Evolutionary conservation across 179 eudicot genomes (phyloP), one percentile per base, ranked within the genome.

Genomic region (Beta corolliflora): DNA sequence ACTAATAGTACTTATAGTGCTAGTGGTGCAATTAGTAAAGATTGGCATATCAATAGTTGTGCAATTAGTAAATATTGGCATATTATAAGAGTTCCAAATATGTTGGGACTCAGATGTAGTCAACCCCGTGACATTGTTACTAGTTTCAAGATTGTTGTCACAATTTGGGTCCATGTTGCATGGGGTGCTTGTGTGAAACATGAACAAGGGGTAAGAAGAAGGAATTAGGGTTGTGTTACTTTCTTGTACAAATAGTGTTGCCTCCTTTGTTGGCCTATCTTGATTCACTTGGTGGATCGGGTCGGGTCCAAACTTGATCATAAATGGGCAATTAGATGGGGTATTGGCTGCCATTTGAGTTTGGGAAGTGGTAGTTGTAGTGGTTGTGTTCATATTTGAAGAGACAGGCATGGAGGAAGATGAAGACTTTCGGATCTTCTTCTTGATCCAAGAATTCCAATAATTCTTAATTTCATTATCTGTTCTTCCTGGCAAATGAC

Each of bases 381-480:
- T 16, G 79, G 25, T 84, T 31, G 70, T 36, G 60, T 65, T n/a
- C 12, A 25, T 59, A 29, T 18, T 76, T 25, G 25, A 25, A 25
- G 25, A 25, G 25, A 25, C 25, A 29, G 16, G 72, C 15, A 48
- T 7, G 23, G 84, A 64, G 60, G 83, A 70, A 12, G 87, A 79
- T 0, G 88, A 83, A 3, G 89, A 85, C 77, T 94, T 94, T 72
- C 88, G 84, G 7, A 93, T 86, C 85, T 94, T 94, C 86, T 94
- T 94, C 63, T 93, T 94, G 69, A 94, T 94, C 98, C 98, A 94
- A 7, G 98, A 94, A 71, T 94, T 94, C 97, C 98, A 93, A 52
- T 93, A 93, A 77, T 93, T 93, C 76, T 93, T 93, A 12, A 93
- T 93, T 65, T 94, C 98, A 41, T 94, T 94, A 80, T 94, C 98